These are phyloP conservation scores for Phanerochaete sordida DNA, from an alignment of 768 basidiomycete species.

Conservation along the genomic window DNA sequence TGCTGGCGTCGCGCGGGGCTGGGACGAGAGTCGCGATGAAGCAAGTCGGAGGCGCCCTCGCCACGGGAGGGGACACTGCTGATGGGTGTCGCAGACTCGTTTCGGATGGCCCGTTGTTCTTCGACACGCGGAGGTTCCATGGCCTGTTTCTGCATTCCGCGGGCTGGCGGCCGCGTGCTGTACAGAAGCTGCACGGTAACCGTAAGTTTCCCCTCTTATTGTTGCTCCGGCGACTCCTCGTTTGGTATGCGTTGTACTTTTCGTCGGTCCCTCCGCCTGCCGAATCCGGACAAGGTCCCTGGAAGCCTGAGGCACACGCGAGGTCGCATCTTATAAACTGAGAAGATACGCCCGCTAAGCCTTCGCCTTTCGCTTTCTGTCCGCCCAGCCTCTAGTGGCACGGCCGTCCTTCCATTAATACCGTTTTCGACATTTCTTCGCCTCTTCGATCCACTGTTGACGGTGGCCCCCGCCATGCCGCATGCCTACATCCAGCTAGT, in stretches of 20 bases:
- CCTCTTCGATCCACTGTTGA: neutral
- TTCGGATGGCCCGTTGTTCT: slow-evolving; percentile 7
- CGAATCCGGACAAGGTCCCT: slow-evolving; percentile 9
- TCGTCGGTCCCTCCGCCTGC: neutral
- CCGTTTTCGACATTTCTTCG: neutral
- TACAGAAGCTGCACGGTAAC: neutral
- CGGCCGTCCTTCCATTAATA: slow-evolving; percentile 1
- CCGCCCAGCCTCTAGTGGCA: neutral
- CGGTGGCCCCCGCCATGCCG: slow-evolving; percentile 7
- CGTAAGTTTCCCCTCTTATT: neutral
- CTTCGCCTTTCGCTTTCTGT: slow-evolving; percentile 1
- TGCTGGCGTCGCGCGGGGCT: neutral
- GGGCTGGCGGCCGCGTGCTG: neutral
- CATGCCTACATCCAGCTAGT: slow-evolving; percentile 17
- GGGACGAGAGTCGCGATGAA: neutral
- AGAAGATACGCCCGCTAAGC: neutral
- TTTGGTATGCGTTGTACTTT: slow-evolving; percentile 12
- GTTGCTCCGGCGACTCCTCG: neutral
- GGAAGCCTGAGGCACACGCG: slow-evolving; percentile 5
- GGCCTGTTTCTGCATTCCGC: neutral
- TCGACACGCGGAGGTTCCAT: neutral
- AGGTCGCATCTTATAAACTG: slow-evolving; percentile 11
- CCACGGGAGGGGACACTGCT: neutral
- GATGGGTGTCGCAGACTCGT: slow-evolving; percentile 1
- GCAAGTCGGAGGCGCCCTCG: neutral